Evolutionary conservation across 257 asterid genomes (phyloP).

Genomic region (Lantana camara): DNA sequence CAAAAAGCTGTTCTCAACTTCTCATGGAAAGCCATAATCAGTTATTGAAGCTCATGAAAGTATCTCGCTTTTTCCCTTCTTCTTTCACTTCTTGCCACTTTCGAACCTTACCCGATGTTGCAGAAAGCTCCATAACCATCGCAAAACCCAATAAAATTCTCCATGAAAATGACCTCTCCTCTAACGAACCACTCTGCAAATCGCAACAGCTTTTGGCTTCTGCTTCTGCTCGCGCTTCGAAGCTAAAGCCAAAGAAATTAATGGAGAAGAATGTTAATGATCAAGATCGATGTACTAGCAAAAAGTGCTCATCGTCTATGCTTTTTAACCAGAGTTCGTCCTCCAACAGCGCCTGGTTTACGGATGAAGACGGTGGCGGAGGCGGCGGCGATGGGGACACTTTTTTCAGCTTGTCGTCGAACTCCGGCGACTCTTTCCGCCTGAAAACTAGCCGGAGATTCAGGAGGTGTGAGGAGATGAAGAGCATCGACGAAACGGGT

Average conservation of each 20-base stretch:
- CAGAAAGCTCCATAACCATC: constrained; percentile 39
- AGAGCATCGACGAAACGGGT: constrained; percentile 32
- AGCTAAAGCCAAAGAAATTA: not conserved
- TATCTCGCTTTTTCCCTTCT: constrained; percentile 65
- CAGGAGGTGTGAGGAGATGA: constrained; percentile 28
- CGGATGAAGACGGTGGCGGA: constrained; percentile 30
- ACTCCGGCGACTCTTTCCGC: constrained; percentile 61
- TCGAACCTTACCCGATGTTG: constrained; percentile 45
- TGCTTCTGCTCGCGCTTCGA: not conserved
- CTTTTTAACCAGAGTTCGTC: constrained; percentile 37
- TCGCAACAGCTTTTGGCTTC: not conserved
- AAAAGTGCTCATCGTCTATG: not conserved
- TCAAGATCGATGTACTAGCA: not conserved
- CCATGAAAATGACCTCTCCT: constrained; percentile 9
- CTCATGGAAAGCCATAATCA: constrained; percentile 49
- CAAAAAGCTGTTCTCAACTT: not conserved
- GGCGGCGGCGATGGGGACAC: constrained; percentile 38
- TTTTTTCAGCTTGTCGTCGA: constrained; percentile 52
- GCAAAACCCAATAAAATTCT: constrained; percentile 25
- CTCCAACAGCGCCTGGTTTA: constrained; percentile 58
- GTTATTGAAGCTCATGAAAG: constrained; percentile 41
- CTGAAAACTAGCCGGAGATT: constrained; percentile 30
- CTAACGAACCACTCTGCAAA: constrained; percentile 12
- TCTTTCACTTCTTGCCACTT: constrained; percentile 60
- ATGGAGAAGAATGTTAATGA: not conserved